These are phyloP conservation scores for Diplosphaera chodatii DNA, from an alignment of 139 green algal genomes.

Conservation along the genomic window DNA sequence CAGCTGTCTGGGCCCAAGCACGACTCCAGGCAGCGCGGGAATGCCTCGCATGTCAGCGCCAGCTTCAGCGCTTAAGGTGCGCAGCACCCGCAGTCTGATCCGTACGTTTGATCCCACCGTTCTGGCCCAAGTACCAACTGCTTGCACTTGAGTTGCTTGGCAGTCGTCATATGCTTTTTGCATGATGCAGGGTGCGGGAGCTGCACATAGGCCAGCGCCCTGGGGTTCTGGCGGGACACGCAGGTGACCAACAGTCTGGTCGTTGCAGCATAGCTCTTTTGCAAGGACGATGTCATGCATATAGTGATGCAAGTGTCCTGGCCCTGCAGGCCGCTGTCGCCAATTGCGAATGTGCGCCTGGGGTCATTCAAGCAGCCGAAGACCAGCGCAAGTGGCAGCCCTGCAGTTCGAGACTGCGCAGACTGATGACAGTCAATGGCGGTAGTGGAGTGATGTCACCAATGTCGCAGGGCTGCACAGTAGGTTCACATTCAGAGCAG, in stretches of 20 bases:
- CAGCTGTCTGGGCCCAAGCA: background rate
- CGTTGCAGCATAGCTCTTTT: no score
- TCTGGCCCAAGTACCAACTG: no score
- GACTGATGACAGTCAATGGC: background rate
- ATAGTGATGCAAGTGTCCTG: no score
- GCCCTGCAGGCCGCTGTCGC: background rate
- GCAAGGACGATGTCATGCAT: no score
- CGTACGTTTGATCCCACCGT: no score
- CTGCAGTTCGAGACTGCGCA: background rate
- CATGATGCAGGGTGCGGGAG: background rate
- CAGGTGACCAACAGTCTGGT: no score
- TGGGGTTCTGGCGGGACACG: background rate
- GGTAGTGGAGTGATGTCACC: no score
- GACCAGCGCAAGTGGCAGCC: background rate
- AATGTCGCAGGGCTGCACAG: no score
- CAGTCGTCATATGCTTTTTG: background rate
- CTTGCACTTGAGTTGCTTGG: no score
- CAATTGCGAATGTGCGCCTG: background rate
- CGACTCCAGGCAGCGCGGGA: no score
- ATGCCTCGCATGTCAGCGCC: background rate
- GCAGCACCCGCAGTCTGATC: no score
- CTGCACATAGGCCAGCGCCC: background rate
- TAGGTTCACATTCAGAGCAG: no score
- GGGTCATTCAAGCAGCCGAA: background rate
- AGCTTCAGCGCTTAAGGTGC: background rate